Conservation (phyloP, 441 rosid genomes). For the Gossypium aridum region DNA sequence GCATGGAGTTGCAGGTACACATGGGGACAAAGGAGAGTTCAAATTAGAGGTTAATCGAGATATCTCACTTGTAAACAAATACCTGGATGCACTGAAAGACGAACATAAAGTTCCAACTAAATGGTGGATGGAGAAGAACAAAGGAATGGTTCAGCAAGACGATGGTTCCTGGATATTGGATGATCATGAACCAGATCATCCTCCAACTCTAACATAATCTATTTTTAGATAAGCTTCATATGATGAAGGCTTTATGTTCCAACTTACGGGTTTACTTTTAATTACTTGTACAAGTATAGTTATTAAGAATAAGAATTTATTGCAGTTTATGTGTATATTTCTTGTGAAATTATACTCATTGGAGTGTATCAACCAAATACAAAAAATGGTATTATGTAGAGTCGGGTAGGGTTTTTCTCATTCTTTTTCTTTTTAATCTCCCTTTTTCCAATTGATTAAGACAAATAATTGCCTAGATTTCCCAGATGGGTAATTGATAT, state of each 20-base stretch:
- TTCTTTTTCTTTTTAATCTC: neutral
- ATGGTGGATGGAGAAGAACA: conserved; percentile 32
- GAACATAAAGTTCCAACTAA: conserved; percentile 21
- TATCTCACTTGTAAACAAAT: conserved; percentile 24
- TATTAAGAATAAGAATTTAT: neutral
- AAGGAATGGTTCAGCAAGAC: conserved; percentile 28
- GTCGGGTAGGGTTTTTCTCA: neutral
- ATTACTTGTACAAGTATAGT: neutral
- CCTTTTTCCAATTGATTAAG: neutral
- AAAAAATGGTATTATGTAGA: neutral
- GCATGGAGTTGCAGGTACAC: conserved; percentile 31
- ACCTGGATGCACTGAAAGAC: conserved; percentile 23
- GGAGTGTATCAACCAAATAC: neutral
- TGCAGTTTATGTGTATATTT: neutral
- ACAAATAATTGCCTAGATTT: conserved; percentile 2
- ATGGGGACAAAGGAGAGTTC: conserved; percentile 11
- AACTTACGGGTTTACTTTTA: neutral
- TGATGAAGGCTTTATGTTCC: neutral
- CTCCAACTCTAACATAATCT: neutral
- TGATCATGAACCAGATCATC: conserved; percentile 9
- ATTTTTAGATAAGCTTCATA: neutral
- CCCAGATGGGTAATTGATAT: neutral
- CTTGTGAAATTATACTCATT: neutral
- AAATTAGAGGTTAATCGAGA: conserved; percentile 22
- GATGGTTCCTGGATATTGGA: conserved; percentile 30